These are phyloP conservation scores for Candida michaelii DNA, from an alignment of 805 yeast species.

Conservation along the genomic window DNA sequence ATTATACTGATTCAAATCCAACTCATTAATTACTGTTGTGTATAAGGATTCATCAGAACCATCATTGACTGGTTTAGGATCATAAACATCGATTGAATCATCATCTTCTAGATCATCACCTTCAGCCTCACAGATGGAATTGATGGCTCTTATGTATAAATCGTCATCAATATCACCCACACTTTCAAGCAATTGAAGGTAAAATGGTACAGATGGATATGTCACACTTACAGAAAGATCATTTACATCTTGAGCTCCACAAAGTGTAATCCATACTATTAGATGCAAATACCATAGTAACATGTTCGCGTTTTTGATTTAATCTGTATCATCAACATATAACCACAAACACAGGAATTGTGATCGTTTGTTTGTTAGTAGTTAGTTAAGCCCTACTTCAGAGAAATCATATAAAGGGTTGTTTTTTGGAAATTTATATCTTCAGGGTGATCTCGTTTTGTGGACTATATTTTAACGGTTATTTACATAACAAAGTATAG, in stretches of 20 bases:
- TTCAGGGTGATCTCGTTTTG: neutral
- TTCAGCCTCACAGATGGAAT: constrained; percentile 14
- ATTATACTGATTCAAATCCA: constrained; percentile 13
- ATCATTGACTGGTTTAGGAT: constrained; percentile 2
- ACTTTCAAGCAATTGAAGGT: constrained; percentile 44
- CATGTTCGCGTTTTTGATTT: constrained; percentile 3
- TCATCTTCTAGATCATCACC: constrained; percentile 11
- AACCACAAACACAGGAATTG: too few species aligned
- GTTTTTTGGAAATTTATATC: too few species aligned
- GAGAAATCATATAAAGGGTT: too few species aligned
- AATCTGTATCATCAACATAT: neutral
- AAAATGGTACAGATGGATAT: constrained; percentile 22
- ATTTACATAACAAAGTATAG: neutral
- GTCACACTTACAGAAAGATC: neutral
- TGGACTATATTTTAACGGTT: too few species aligned
- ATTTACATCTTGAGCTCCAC: neutral
- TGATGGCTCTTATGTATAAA: constrained; percentile 33
- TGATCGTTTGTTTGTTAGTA: too few species aligned
- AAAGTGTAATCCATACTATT: neutral
- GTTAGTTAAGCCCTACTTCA: too few species aligned
- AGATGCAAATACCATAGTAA: constrained; percentile 3
- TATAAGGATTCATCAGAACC: constrained; percentile 9
- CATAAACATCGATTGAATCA: constrained; percentile 7
- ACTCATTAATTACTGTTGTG: constrained; percentile 3
- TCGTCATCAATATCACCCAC: constrained; percentile 34